phyloP scores from a whole-genome alignment of 1,284 basidiomycete species.

The Caloboletus firmus region DNA sequence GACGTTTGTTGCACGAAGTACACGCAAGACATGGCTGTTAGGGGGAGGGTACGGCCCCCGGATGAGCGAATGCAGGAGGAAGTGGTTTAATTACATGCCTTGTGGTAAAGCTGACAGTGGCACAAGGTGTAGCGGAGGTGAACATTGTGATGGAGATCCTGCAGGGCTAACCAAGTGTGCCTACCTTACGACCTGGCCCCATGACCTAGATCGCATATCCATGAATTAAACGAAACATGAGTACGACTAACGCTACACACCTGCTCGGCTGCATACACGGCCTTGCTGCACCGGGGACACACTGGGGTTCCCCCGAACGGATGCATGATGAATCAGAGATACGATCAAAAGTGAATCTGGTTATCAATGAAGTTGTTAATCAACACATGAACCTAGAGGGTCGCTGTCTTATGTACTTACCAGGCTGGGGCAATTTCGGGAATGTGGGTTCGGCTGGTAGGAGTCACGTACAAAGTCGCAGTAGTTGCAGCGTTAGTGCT shows the following conservation, averaged over 20 bases:
- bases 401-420: constrained; percentile 13
- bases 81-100: constrained; percentile 42
- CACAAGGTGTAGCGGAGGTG: constrained; percentile 4
- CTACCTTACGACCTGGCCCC: constrained; percentile 77
- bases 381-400: background rate
- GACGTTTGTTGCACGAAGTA: constrained; percentile 65
- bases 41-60: background rate
- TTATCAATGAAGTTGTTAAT: constrained; percentile 4
- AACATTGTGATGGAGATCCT: constrained; percentile 4
- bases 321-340: constrained; percentile 46
- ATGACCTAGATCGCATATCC: constrained; percentile 51
- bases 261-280: constrained; percentile 82
- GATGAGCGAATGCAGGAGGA: constrained; percentile 2
- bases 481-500: constrained; percentile 4
- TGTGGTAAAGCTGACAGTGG: constrained; percentile 66
- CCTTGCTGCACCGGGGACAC: constrained; percentile 65
- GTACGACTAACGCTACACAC: constrained; percentile 38
- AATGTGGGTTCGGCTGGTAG: background rate
- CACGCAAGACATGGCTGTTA: constrained; percentile 67
- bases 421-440: constrained; percentile 3
- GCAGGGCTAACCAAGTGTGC: constrained; percentile 21
- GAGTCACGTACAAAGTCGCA: background rate
- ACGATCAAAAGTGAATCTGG: constrained; percentile 2
- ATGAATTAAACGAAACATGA: constrained; percentile 6
- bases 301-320: constrained; percentile 63